A percentile compares a stretch with the other conserved stretches of the same genome.
Evolutionary conservation across 192 early-diverging fungal species (phyloP).

Genomic region (Linnemannia zychae): DNA sequence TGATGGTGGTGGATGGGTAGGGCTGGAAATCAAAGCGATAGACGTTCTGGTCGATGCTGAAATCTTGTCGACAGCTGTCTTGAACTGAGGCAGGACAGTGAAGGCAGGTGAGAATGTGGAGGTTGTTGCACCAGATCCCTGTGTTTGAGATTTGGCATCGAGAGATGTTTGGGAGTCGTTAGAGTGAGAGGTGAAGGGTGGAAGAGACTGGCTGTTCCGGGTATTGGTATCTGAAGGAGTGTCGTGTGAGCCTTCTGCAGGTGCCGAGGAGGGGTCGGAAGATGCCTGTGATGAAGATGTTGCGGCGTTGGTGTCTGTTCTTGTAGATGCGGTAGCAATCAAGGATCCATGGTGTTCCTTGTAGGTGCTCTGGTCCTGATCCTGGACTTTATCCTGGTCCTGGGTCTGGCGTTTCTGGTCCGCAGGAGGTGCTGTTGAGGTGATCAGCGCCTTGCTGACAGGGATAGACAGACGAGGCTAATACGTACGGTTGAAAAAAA

Average conservation of each 20-base stretch:
- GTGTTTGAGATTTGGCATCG: neutral
- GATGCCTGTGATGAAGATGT: neutral
- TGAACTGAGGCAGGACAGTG: constrained; percentile 39
- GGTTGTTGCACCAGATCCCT: neutral
- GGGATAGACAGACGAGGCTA: constrained; percentile 39
- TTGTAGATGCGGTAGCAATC: neutral
- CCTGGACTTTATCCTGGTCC: neutral
- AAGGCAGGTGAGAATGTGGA: neutral
- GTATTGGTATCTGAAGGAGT: constrained; percentile 7
- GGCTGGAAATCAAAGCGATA: constrained; percentile 34
- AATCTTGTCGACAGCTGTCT: constrained; percentile 35
- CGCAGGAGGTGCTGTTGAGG: neutral
- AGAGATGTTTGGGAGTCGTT: neutral
- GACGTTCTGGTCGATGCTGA: constrained; percentile 42
- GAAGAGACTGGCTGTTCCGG: constrained; percentile 1
- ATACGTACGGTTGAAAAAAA: neutral
- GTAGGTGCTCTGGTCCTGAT: neutral
- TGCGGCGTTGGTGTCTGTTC: neutral
- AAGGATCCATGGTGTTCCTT: neutral
- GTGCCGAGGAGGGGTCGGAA: neutral
- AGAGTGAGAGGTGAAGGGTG: constrained; percentile 7
- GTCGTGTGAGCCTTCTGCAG: neutral
- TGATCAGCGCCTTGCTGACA: constrained; percentile 27
- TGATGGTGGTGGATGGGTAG: neutral
- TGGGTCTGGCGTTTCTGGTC: neutral